These are phyloP conservation scores for Lasiodiplodia hormozganensis DNA, from an alignment of 2,329 filamentous ascomycete genomes.

Conservation along the genomic window DNA sequence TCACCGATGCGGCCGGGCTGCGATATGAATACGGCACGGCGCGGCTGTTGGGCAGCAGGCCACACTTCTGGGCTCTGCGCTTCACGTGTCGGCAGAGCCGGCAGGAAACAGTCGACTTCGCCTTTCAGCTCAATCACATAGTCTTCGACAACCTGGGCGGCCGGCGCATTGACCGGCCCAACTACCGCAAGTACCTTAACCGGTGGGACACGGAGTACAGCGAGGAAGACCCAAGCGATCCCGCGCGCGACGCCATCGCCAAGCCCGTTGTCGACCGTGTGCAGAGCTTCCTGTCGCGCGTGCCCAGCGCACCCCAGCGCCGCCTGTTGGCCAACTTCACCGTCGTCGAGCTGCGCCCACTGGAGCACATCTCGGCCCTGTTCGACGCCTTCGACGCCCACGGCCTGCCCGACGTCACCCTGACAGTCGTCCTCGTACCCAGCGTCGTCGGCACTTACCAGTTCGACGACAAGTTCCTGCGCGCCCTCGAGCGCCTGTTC, in stretches of 20 bases:
- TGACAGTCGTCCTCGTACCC: slow-evolving; percentile 22
- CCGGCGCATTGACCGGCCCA: slow-evolving; percentile 23
- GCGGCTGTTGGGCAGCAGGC: not conserved
- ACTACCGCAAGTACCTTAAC: slow-evolving; percentile 29
- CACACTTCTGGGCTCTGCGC: slow-evolving; percentile 24
- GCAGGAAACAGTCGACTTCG: slow-evolving; percentile 7
- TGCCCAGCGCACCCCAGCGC: not conserved
- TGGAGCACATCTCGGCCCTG: slow-evolving; percentile 22
- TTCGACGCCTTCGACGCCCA: slow-evolving; percentile 19
- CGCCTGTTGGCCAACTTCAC: slow-evolving; percentile 1
- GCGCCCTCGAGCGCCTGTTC: slow-evolving; percentile 18
- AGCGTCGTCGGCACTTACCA: slow-evolving; percentile 28
- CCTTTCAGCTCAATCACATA: slow-evolving; percentile 19
- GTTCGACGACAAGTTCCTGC: slow-evolving; percentile 21
- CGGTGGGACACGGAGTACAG: slow-evolving; percentile 30
- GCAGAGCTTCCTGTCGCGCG: slow-evolving; percentile 21
- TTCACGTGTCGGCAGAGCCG: slow-evolving; percentile 15
- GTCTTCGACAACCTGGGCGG: slow-evolving; percentile 28
- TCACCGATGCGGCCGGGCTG: slow-evolving; percentile 23
- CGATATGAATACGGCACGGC: slow-evolving; percentile 24
- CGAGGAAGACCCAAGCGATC: slow-evolving; percentile 24
- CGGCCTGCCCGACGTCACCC: slow-evolving; percentile 5
- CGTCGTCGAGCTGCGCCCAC: slow-evolving; percentile 26
- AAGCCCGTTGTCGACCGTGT: slow-evolving; percentile 26
- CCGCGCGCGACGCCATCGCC: slow-evolving; percentile 20